Percentiles rank a stretch among this genome's conserved stretches.
phyloP scores from a whole-genome alignment of 2,329 filamentous ascomycete species.

The Fonsecaea pugnacius region DNA sequence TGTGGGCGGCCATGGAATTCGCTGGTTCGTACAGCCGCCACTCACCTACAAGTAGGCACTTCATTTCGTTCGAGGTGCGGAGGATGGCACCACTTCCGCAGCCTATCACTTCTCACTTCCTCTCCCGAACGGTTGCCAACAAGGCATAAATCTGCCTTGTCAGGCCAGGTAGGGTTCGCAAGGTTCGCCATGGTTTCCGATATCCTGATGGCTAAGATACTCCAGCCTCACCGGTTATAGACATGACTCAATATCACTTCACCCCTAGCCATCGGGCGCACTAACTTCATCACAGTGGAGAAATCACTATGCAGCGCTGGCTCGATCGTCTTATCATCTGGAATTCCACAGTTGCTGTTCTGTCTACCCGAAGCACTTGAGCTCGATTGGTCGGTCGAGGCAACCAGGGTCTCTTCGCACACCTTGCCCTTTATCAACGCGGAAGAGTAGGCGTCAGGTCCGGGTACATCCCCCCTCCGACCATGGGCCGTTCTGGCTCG shows the following conservation, averaged over 20 bases:
- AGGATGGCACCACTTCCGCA: not conserved
- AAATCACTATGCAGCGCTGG: not conserved
- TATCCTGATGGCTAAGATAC: not conserved
- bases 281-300: not conserved
- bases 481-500: not conserved
- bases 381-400: not conserved
- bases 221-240: slow-evolving; percentile 1
- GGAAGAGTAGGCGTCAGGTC: not conserved
- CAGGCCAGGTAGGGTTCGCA: not conserved
- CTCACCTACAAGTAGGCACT: not conserved
- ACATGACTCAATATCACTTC: not conserved
- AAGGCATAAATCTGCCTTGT: not conserved
- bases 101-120: not conserved
- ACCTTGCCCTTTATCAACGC: not conserved
- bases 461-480: not conserved
- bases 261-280: not conserved
- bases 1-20: slow-evolving; percentile 1
- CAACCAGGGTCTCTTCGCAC: not conserved
- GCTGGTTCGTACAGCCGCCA: not conserved
- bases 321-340: not conserved
- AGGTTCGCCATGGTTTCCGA: not conserved
- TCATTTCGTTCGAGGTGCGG: not conserved
- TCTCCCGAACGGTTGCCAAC: not conserved
- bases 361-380: not conserved
- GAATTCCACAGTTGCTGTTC: not conserved